phyloP scores from a whole-genome alignment of 1,284 basidiomycete species.

The Porogramme epimiltina region DNA sequence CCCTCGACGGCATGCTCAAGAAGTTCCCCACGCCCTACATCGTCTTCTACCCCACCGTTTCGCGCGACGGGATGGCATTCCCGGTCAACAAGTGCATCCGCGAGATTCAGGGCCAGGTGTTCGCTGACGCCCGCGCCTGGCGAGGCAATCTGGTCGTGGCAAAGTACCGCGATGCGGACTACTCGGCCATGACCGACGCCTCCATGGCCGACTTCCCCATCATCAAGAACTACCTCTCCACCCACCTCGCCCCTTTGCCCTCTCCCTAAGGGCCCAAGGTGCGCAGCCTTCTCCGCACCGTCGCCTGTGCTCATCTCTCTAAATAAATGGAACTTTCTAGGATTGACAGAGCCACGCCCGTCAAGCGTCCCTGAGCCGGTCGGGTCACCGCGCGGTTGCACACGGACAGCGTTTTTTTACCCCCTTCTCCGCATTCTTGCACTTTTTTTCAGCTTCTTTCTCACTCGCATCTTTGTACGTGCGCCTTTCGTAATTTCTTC shows the following conservation, averaged over 20 bases:
- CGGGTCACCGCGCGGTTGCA: not conserved
- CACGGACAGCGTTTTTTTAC: conserved; percentile 4
- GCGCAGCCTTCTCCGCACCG: too few species aligned
- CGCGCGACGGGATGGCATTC: conserved; percentile 77
- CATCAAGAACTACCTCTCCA: conserved; percentile 74
- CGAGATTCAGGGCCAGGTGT: conserved; percentile 67
- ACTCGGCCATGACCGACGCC: conserved; percentile 67
- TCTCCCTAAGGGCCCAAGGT: too few species aligned
- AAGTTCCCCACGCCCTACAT: conserved; percentile 78
- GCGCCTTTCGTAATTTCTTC: too few species aligned
- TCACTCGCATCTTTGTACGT: not conserved
- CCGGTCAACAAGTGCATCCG: conserved; percentile 73
- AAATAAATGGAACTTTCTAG: too few species aligned
- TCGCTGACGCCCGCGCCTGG: conserved; percentile 67
- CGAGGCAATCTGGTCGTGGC: conserved; percentile 76
- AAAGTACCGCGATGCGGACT: conserved; percentile 71
- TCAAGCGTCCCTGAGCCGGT: too few species aligned
- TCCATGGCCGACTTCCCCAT: conserved; percentile 82
- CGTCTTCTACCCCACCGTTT: conserved; percentile 72
- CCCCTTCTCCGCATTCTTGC: not conserved
- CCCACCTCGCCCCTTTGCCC: conserved; percentile 50
- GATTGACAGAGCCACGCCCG: too few species aligned
- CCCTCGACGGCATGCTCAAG: conserved; percentile 75
- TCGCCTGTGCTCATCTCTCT: too few species aligned
- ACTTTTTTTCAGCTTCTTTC: not conserved